These are phyloP conservation scores for Candida bentonensis DNA, from an alignment of 805 yeast species.

Conservation along the genomic window DNA sequence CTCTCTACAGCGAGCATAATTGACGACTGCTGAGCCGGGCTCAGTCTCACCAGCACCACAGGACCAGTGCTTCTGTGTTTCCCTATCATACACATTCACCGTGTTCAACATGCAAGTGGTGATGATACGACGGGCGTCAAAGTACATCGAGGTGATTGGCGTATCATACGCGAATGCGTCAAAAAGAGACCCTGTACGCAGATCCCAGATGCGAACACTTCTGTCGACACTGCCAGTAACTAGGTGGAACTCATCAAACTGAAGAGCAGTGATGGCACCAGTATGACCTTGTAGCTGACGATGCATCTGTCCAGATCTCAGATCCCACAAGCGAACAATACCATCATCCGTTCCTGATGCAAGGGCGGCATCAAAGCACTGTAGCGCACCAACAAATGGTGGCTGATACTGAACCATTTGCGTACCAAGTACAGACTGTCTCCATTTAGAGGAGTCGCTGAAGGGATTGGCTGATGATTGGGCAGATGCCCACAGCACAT, in stretches of 20 bases:
- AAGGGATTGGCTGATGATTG: slow-evolving; percentile 9
- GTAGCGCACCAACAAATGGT: slow-evolving; percentile 51
- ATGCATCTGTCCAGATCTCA: slow-evolving; percentile 54
- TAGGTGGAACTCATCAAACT: slow-evolving; percentile 52
- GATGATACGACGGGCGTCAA: slow-evolving; percentile 44
- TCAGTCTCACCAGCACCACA: slow-evolving; percentile 32
- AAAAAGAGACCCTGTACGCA: slow-evolving; percentile 48
- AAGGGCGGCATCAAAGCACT: slow-evolving; percentile 60
- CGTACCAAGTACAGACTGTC: slow-evolving; percentile 3
- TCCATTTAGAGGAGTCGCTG: slow-evolving; percentile 6
- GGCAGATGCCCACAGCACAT: slow-evolving; percentile 46
- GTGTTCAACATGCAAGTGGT: slow-evolving; percentile 35
- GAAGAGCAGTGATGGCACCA: slow-evolving; percentile 50
- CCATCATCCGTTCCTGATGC: slow-evolving; percentile 75
- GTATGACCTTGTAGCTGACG: slow-evolving; percentile 53
- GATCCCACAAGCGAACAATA: slow-evolving; percentile 60
- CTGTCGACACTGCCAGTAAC: slow-evolving; percentile 53
- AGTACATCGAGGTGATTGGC: slow-evolving; percentile 41
- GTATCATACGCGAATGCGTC: slow-evolving; percentile 50
- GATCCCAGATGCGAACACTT: slow-evolving; percentile 58
- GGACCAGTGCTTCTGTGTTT: slow-evolving; percentile 36
- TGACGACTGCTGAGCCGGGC: slow-evolving; percentile 21
- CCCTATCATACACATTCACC: slow-evolving; percentile 46
- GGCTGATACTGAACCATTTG: slow-evolving; percentile 7
- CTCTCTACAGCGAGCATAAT: slow-evolving; percentile 37